These are phyloP conservation scores for Rutstroemia sydowiana DNA, from an alignment of 2,329 filamentous ascomycete genomes.

Conservation along the genomic window DNA sequence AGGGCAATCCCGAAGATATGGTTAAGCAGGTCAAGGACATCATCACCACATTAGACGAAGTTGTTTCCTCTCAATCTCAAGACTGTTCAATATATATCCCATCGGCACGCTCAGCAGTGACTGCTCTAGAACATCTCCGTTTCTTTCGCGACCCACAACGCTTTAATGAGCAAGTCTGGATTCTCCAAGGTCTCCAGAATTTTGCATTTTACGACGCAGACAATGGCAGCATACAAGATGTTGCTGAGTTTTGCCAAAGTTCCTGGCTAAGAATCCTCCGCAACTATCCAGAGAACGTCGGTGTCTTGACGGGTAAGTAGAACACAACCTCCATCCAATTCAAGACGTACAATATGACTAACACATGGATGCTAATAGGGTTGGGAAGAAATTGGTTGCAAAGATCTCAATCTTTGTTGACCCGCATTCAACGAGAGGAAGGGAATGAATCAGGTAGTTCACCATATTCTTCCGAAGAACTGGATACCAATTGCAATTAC, in stretches of 20 bases:
- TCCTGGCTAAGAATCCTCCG: conserved; percentile 40
- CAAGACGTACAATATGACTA: not conserved
- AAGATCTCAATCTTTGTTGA: conserved; percentile 41
- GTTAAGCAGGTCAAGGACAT: conserved; percentile 26
- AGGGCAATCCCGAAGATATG: conserved; percentile 18
- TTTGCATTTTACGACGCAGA: conserved; percentile 44
- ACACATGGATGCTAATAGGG: conserved; percentile 29
- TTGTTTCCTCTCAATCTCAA: conserved; percentile 19
- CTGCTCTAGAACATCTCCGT: conserved; percentile 32
- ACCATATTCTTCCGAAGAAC: conserved; percentile 17
- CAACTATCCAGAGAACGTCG: conserved; percentile 36
- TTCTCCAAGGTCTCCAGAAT: conserved; percentile 39
- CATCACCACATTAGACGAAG: conserved; percentile 22
- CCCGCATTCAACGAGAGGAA: conserved; percentile 40
- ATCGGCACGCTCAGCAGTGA: conserved; percentile 34
- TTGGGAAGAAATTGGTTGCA: conserved; percentile 44
- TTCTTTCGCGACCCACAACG: conserved; percentile 32
- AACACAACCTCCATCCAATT: not conserved
- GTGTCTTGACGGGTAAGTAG: conserved; percentile 35
- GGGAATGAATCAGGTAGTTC: conserved; percentile 26
- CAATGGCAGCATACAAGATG: conserved; percentile 36
- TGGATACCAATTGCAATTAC: not conserved
- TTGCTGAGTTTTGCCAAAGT: conserved; percentile 42
- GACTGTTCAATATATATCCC: conserved; percentile 31
- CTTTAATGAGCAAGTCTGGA: conserved; percentile 34